phyloP scores from a whole-genome alignment of 768 basidiomycete genomes.

The Naganishia onofrii region DNA sequence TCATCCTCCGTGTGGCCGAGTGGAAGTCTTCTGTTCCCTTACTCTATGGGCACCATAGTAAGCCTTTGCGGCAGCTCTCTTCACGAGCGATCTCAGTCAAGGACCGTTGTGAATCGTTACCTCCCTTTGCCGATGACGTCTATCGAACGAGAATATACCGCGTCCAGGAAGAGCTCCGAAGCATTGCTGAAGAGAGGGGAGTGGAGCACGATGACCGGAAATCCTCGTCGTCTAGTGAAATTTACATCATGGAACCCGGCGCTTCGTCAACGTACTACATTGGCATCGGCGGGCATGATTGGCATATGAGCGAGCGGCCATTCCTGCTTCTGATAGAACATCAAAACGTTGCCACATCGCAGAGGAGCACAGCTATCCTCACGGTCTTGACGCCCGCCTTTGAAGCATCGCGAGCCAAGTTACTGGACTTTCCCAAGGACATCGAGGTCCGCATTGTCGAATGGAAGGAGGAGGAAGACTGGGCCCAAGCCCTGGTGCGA shows the following conservation, averaged over 20 bases:
- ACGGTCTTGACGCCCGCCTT: slow-evolving; percentile 73
- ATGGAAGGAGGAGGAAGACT: slow-evolving; percentile 65
- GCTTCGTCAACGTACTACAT: slow-evolving; percentile 68
- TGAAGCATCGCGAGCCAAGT: slow-evolving; percentile 67
- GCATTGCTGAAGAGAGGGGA: background rate
- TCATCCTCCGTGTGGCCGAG: background rate
- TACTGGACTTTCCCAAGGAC: slow-evolving; percentile 58
- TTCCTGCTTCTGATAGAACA: slow-evolving; percentile 67
- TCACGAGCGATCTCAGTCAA: background rate
- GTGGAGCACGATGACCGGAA: background rate
- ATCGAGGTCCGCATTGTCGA: slow-evolving; percentile 52
- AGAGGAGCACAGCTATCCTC: slow-evolving; percentile 55
- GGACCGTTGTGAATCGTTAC: slow-evolving; percentile 6
- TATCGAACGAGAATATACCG: slow-evolving; percentile 6
- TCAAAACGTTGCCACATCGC: background rate
- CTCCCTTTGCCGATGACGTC: slow-evolving; percentile 9
- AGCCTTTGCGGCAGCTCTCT: background rate
- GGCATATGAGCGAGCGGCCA: slow-evolving; percentile 76
- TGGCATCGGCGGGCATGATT: slow-evolving; percentile 64
- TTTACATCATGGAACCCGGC: slow-evolving; percentile 75
- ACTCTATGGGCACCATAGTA: background rate
- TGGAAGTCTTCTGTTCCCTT: background rate
- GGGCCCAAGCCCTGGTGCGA: slow-evolving; percentile 60
- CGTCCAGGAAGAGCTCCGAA: background rate
- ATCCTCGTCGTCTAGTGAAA: slow-evolving; percentile 1